Conservation (phyloP, 441 rosid genomes). For the Croton setiger region DNA sequence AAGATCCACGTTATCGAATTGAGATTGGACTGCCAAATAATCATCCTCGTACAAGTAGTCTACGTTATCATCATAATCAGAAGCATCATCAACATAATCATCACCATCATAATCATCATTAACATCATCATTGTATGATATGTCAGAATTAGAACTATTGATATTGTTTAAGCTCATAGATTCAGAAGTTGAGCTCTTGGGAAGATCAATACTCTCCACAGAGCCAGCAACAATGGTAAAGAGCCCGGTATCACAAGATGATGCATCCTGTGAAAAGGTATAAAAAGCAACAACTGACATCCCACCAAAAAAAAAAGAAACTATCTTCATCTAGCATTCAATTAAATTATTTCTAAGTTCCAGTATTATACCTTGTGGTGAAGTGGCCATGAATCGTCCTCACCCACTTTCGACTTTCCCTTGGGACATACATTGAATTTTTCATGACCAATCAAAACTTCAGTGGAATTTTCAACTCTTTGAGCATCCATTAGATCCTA, state of each 20-base stretch:
- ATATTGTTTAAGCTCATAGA: constrained; percentile 25
- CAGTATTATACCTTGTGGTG: constrained; percentile 23
- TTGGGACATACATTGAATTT: constrained; percentile 24
- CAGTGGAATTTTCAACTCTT: constrained; percentile 20
- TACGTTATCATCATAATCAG: constrained; percentile 28
- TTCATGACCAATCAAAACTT: constrained; percentile 21
- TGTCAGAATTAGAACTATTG: constrained; percentile 35
- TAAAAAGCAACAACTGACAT: background rate
- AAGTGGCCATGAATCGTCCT: constrained; percentile 19
- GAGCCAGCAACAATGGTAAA: constrained; percentile 24
- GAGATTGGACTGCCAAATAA: constrained; percentile 40
- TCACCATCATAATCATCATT: constrained; percentile 20
- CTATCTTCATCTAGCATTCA: background rate
- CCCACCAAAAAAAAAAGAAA: background rate
- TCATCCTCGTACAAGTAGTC: constrained; percentile 29
- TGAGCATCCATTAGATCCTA: constrained; percentile 34
- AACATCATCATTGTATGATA: constrained; percentile 30
- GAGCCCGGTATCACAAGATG: constrained; percentile 26
- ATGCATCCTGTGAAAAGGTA: constrained; percentile 34
- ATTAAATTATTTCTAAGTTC: constrained; percentile 4
- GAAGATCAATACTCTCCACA: constrained; percentile 25
- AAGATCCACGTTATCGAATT: constrained; percentile 50
- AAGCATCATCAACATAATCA: constrained; percentile 25
- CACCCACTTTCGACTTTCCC: constrained; percentile 38
- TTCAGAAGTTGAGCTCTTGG: constrained; percentile 30